A percentile compares a stretch with the other conserved stretches of the same genome.
Evolutionary conservation across 2,329 filamentous ascomycete species (phyloP).

Genomic region (Penicillium sp.): DNA sequence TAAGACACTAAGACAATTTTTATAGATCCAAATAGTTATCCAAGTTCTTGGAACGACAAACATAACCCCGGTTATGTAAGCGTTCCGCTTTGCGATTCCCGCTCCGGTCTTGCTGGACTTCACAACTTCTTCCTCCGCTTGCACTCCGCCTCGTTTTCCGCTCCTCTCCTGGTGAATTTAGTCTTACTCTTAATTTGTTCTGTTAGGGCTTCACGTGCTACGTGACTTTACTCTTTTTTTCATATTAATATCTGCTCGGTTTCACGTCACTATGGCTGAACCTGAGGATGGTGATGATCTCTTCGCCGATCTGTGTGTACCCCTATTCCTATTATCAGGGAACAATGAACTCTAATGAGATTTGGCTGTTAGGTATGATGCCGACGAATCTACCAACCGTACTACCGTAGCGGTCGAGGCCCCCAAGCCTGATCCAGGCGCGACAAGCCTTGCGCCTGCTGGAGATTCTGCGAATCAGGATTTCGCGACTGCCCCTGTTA

Average conservation of each 20-base stretch:
- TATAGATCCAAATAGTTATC: background rate
- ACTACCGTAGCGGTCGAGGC: slow-evolving; percentile 33
- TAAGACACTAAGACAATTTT: background rate
- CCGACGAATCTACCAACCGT: slow-evolving; percentile 56
- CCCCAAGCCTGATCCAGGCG: slow-evolving; percentile 39
- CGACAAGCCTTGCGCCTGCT: slow-evolving; percentile 31
- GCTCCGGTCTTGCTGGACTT: slow-evolving; percentile 19
- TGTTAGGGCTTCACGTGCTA: background rate
- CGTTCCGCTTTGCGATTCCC: slow-evolving; percentile 14
- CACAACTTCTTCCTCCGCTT: slow-evolving; percentile 15
- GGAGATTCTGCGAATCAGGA: slow-evolving; percentile 37
- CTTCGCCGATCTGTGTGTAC: slow-evolving; percentile 84
- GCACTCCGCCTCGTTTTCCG: background rate
- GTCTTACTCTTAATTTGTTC: background rate
- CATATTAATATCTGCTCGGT: background rate
- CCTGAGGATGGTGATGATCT: slow-evolving; percentile 87
- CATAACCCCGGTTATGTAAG: slow-evolving; percentile 17
- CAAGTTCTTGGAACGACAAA: background rate
- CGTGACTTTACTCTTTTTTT: background rate
- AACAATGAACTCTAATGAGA: slow-evolving; percentile 12
- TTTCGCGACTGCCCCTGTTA: slow-evolving; percentile 32
- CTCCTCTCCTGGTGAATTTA: background rate
- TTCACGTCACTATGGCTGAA: slow-evolving; percentile 65
- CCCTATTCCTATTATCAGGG: background rate
- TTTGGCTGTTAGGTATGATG: slow-evolving; percentile 59